Evolutionary conservation across 1,284 basidiomycete species (phyloP).

Genomic region (Puccinia triticina): DNA sequence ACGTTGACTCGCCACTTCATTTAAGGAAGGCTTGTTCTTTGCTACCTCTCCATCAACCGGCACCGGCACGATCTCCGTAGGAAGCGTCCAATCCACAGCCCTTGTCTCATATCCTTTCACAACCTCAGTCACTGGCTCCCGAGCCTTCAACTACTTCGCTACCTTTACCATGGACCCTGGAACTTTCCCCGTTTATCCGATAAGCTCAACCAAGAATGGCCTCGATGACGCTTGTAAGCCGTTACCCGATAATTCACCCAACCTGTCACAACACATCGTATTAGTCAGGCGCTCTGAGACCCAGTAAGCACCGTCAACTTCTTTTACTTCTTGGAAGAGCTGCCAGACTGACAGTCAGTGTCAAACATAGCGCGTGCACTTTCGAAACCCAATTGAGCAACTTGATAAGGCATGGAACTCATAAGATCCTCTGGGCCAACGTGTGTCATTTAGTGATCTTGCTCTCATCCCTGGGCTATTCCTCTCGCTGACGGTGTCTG

Average conservation of each 20-base stretch:
- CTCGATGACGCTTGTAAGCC: constrained; percentile 46
- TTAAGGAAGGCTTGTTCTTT: constrained; percentile 61
- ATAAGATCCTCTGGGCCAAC: constrained; percentile 43
- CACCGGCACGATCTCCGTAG: constrained; percentile 58
- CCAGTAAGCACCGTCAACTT: constrained; percentile 6
- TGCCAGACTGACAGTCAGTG: not conserved
- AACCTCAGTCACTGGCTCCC: constrained; percentile 39
- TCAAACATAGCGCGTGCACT: constrained; percentile 37
- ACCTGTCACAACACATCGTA: constrained; percentile 43
- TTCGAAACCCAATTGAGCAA: constrained; percentile 40
- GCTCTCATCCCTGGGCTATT: not conserved
- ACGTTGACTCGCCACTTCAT: not conserved
- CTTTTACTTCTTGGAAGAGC: not conserved
- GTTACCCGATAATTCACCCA: constrained; percentile 1
- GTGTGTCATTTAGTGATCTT: constrained; percentile 15
- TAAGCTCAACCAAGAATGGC: constrained; percentile 28
- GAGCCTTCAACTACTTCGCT: constrained; percentile 43
- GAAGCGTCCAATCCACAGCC: constrained; percentile 55
- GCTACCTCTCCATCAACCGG: constrained; percentile 61
- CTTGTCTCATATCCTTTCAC: constrained; percentile 44
- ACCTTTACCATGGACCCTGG: constrained; percentile 43
- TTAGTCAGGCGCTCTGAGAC: constrained; percentile 47
- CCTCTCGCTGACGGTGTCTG: not conserved
- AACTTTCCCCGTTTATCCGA: constrained; percentile 38
- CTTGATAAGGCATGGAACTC: constrained; percentile 24